These are phyloP conservation scores for Syzygium malaccense DNA, from an alignment of 441 rosid genomes.

Conservation along the genomic window DNA sequence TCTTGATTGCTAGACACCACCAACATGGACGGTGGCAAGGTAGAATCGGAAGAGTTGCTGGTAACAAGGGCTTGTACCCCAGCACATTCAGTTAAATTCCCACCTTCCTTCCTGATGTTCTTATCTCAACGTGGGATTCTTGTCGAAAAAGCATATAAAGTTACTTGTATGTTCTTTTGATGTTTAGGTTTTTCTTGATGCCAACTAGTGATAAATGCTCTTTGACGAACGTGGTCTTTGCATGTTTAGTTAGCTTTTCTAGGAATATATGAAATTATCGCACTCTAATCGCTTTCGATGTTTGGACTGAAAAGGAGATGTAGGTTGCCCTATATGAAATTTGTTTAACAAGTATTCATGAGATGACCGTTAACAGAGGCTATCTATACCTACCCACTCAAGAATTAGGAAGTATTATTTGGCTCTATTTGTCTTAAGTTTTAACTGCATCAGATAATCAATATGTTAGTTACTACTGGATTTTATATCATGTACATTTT, in stretches of 20 bases:
- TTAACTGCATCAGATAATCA: not conserved
- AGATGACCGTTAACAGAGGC: not conserved
- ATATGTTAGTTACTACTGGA: not conserved
- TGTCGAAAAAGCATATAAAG: not conserved
- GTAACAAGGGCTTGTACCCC: slow-evolving; percentile 68
- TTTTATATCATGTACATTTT: not conserved
- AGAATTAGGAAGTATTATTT: not conserved
- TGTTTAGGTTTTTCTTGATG: not conserved
- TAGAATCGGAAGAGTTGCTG: slow-evolving; percentile 64
- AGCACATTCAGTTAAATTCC: slow-evolving; percentile 52
- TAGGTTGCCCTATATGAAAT: not conserved
- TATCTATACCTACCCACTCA: not conserved
- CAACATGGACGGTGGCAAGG: slow-evolving; percentile 75
- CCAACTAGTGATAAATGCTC: not conserved
- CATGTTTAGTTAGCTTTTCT: not conserved
- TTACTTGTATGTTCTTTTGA: not conserved
- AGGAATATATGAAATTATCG: not conserved
- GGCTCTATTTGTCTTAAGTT: not conserved
- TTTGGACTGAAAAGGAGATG: not conserved
- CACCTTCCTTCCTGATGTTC: not conserved
- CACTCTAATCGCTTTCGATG: not conserved
- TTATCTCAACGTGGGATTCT: not conserved
- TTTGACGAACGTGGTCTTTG: not conserved
- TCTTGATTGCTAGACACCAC: slow-evolving; percentile 38
- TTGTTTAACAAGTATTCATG: not conserved